Evolutionary conservation across 345 rosid species (phyloP).

Genomic region (Barbarea vulgaris): DNA sequence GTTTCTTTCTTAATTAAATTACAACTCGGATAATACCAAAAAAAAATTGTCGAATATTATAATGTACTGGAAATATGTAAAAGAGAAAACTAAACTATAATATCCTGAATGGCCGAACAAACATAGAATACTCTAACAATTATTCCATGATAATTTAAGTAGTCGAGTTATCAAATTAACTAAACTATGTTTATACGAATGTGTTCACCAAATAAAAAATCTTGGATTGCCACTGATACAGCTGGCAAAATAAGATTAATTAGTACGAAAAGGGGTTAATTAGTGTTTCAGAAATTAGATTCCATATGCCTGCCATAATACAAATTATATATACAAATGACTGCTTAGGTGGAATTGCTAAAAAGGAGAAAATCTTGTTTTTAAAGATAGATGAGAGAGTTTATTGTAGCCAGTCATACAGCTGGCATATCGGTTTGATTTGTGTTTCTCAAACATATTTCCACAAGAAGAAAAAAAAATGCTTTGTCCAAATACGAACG

Average conservation of each 20-base stretch:
- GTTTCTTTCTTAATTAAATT: not conserved
- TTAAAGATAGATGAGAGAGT: not conserved
- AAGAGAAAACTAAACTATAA: not conserved
- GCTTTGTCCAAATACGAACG: not conserved
- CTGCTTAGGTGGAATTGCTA: not conserved
- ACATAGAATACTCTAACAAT: not conserved
- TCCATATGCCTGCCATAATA: not conserved
- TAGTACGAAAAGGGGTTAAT: not conserved
- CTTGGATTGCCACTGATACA: not conserved
- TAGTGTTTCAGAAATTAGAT: not conserved
- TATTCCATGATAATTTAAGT: not conserved
- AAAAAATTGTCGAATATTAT: not conserved
- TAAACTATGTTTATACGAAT: not conserved
- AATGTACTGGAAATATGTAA: not conserved
- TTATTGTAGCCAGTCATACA: constrained; percentile 11
- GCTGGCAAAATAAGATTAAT: not conserved
- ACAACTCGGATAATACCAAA: not conserved
- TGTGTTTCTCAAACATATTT: no score
- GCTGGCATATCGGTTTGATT: not conserved
- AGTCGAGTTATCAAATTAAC: not conserved
- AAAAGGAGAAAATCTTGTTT: not conserved
- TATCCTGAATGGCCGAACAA: not conserved
- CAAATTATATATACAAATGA: constrained; percentile 8
- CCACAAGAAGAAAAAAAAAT: no score
- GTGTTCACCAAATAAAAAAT: not conserved